Base-by-base conservation (phyloP, 441 rosid species). In the Eruca vesicaria region DNA sequence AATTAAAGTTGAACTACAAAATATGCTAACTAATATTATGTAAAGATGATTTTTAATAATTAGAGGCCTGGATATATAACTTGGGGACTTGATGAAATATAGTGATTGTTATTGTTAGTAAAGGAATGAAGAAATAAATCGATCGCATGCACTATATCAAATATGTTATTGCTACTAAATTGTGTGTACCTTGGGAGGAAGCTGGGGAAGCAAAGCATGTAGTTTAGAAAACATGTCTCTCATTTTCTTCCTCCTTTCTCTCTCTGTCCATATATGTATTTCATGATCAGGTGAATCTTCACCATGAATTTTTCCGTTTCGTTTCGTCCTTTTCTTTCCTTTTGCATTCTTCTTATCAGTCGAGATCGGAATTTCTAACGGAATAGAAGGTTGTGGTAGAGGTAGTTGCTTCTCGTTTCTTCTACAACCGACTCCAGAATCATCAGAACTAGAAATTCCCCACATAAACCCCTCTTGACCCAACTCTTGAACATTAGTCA, bases 221-320 rank as follows among this genome's bases (percentile, higher is more conserved):
- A 94, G 92, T 68, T 72, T 82, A 56, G 84, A 2, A 75, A 94
- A 94, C 99, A 92, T 87, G 79, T 79, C 82, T 68, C 90, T 90
- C 98, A 94, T 92, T 83, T 86, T 94, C 80, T 92, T 94, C 60
- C 98, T 89, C 79, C 99, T 86, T 35, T 90, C 94, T 79, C 97
- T 87, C 63, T 95, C 96, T 0, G 93, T 89, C 92, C 86, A 85
- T 16, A 91, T 88, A 75, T 95, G 99, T 14, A 79, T 82, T 35
- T 87, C 92, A 66, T 88, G 91, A 72, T 85, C 85, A 0, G 84
- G 81, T 61, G 85, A 89, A 10, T 82, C 81, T 0, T 69, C 81
- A 19, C 31, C 79, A 67, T 77, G 60, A 18, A 23, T 36, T 35
- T 81, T 77, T 28, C 41, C 75, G 19, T 53, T 48, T 11, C 9